Conservation (phyloP, 306 rosid species). For the Dalbergia oliveri region DNA sequence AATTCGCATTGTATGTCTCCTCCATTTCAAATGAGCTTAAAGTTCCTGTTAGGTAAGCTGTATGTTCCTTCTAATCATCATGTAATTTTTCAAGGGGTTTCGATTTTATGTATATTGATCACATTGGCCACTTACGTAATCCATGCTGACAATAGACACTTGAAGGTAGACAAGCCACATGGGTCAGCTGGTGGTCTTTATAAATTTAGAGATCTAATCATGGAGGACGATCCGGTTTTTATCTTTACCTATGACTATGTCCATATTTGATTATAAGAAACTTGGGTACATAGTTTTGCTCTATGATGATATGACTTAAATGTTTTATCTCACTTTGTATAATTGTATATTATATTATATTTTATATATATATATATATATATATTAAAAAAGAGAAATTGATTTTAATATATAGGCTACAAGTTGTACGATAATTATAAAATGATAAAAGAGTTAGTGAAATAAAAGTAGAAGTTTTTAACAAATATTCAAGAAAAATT, state of each 20-base stretch:
- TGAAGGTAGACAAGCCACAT: conserved; percentile 94
- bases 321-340: too few species aligned
- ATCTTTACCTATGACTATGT: conserved; percentile 43
- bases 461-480: too few species aligned
- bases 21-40: conserved; percentile 93
- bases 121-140: conserved; percentile 32
- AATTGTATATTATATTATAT: too few species aligned
- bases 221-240: conserved; percentile 90
- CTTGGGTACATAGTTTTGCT: conserved; percentile 1
- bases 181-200: conserved; percentile 98
- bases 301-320: conserved; percentile 6
- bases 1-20: conserved; percentile 81
- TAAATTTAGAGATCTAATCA: conserved; percentile 85
- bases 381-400: too few species aligned
- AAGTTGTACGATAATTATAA: too few species aligned
- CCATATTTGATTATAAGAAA: conserved; percentile 17
- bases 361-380: too few species aligned
- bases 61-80: conserved; percentile 12
- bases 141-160: conserved; percentile 59
- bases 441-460: too few species aligned
- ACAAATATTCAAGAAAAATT: too few species aligned
- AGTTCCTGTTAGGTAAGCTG: conserved; percentile 81
- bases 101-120: neutral
- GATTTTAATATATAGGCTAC: too few species aligned
- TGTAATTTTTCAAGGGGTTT: conserved; percentile 16